Evolutionary conservation across 208 protist species (phyloP), one percentile per base, ranked within the genome.

Genomic region (Sergeia podlipaevii): DNA sequence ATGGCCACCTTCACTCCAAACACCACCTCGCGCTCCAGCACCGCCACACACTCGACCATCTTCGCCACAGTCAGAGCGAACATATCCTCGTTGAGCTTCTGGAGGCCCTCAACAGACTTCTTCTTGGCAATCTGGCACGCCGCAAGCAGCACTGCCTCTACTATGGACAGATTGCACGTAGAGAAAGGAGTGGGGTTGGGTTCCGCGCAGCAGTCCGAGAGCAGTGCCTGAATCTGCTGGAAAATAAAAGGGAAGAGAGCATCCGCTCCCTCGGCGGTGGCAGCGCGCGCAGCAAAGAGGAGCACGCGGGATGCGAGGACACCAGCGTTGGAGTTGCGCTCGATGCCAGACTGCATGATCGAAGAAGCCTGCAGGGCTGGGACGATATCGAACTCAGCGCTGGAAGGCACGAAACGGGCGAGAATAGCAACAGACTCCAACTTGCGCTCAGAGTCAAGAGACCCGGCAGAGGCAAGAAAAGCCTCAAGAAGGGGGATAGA

Each of bases 131-230:
- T 34, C 10, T 57, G 58, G 11, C 77, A 70, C 24, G 75, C 52
- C n/a, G 79, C 74, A 47, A 90, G 74, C 15, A 95, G 68, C 2
- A 95, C 36, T 10, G 75, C 77, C 70, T 95, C 88, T 23, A 92
- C 55, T 2, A 70, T 77, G 37, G 73, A 70, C 8, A 89, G 60
- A 59, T 89, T 84, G 30, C 30, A 39, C 15, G 21, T 10, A 7
- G n/a, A n/a, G n/a, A n/a, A n/a, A n/a, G n/a, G n/a, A n/a, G n/a
- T n/a, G n/a, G 18, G 7, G 1, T 65, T 73, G 4, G 77, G 69
- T 28, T 75, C 20, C 26, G 32, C 56, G 32, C 29, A 48, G 13
- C 56, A 39, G 44, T 49, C 52, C 38, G 49, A 61, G 39, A 74
- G 39, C 15, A 65, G 50, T 17, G 39, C 32, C 2, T 0, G 33